These are phyloP conservation scores for Calonectria naviculata DNA, from an alignment of 2,329 filamentous ascomycete species.

Conservation along the genomic window DNA sequence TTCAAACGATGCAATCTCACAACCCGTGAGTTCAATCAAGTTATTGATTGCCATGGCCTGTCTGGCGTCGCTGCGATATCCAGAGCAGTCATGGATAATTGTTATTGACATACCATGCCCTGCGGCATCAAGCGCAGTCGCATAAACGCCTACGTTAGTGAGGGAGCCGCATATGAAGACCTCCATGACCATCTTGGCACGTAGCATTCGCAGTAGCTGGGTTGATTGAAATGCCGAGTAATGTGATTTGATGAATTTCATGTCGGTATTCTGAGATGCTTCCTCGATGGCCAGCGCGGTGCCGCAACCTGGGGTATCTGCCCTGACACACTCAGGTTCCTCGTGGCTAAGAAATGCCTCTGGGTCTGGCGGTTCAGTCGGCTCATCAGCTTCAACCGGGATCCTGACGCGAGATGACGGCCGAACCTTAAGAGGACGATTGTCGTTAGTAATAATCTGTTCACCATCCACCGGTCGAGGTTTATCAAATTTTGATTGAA, in stretches of 20 bases:
- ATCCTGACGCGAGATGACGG: slow-evolving; percentile 25
- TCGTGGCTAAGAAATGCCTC: slow-evolving; percentile 61
- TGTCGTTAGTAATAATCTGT: slow-evolving; percentile 58
- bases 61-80: slow-evolving; percentile 76
- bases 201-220: slow-evolving; percentile 78
- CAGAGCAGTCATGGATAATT: slow-evolving; percentile 88
- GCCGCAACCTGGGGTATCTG: slow-evolving; percentile 57
- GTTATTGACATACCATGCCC: slow-evolving; percentile 89
- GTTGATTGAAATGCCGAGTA: slow-evolving; percentile 90
- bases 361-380: slow-evolving; percentile 37
- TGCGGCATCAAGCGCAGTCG: slow-evolving; percentile 90
- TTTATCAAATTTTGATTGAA: slow-evolving; percentile 79
- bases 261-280: slow-evolving; percentile 60
- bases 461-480: slow-evolving; percentile 67
- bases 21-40: slow-evolving; percentile 81
- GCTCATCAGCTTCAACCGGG: slow-evolving; percentile 21
- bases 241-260: slow-evolving; percentile 74
- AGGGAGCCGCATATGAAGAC: slow-evolving; percentile 89
- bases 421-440: slow-evolving; percentile 29
- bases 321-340: slow-evolving; percentile 55
- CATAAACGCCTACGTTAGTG: slow-evolving; percentile 89
- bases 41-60: slow-evolving; percentile 78
- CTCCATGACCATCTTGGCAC: slow-evolving; percentile 89
- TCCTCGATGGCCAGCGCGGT: slow-evolving; percentile 56
- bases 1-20: slow-evolving; percentile 69